Conservation (phyloP, 139 green algal species). For the Chlamydomonas schloesseri region DNA sequence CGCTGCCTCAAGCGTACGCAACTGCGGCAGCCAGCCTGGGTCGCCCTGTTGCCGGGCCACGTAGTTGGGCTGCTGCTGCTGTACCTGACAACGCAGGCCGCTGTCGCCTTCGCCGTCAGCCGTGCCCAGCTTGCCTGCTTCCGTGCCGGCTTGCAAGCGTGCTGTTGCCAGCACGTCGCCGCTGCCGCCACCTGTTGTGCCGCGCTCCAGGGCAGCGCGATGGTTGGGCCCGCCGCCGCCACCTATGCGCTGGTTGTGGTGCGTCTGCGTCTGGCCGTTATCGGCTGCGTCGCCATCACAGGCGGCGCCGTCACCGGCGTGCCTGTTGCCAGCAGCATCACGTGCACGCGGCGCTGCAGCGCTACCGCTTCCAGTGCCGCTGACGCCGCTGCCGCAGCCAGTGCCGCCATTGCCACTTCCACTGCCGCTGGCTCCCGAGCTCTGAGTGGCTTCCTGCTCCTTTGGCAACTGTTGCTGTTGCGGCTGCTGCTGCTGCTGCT, state of each 20-base stretch:
- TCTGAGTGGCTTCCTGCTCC: neutral
- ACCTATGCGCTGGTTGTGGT: too few relatives aligned
- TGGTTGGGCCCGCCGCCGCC: neutral
- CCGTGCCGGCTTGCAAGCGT: too few relatives aligned
- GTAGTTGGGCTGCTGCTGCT: neutral
- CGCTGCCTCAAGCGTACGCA: too few relatives aligned
- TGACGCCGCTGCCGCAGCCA: neutral
- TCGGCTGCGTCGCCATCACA: too few relatives aligned
- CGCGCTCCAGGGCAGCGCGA: too few relatives aligned
- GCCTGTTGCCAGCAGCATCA: too few relatives aligned
- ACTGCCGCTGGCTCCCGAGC: slow-evolving; percentile 34
- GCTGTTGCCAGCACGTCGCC: neutral
- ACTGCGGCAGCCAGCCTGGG: neutral
- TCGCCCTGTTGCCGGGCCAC: neutral
- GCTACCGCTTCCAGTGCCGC: slow-evolving; percentile 25
- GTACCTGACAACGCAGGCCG: neutral
- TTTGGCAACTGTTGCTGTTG: neutral
- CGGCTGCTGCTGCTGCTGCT: slow-evolving; percentile 12
- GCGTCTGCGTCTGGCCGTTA: too few relatives aligned
- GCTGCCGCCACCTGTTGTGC: neutral
- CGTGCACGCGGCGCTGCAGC: neutral
- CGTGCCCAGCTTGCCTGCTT: too few relatives aligned
- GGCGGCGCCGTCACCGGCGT: too few relatives aligned
- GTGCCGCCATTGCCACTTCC: neutral
- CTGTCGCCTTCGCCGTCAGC: slow-evolving; percentile 25